These are phyloP conservation scores for Coniochaeta ligniaria DNA, from an alignment of 2,329 filamentous ascomycete genomes.

Conservation along the genomic window DNA sequence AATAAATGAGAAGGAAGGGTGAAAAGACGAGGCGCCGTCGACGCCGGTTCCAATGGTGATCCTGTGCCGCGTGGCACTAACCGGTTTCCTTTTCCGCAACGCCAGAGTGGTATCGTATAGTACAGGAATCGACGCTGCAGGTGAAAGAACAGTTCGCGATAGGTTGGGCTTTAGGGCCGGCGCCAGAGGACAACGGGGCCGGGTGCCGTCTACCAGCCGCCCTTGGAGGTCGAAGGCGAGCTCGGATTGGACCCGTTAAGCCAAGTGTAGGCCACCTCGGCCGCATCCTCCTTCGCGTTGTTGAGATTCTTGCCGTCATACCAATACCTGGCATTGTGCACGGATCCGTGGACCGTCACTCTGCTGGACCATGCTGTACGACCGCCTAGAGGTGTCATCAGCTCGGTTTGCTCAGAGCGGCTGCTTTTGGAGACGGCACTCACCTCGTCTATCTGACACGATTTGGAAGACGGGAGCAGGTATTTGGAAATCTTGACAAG, in stretches of 20 bases:
- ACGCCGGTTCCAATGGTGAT: conserved; percentile 7
- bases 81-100: conserved; percentile 16
- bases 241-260: conserved; percentile 35
- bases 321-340: conserved; percentile 73
- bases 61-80: conserved; percentile 14
- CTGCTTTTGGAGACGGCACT: conserved; percentile 4
- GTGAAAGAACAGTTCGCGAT: conserved; percentile 9
- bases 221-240: conserved; percentile 30
- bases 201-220: conserved; percentile 20
- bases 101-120: conserved; percentile 24
- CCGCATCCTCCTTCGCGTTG: conserved; percentile 87
- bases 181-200: background rate
- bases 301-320: conserved; percentile 84
- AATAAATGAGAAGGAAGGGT: background rate
- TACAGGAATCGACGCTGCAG: conserved; percentile 19
- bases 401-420: background rate
- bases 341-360: conserved; percentile 62
- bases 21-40: background rate
- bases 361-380: conserved; percentile 86
- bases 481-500: conserved; percentile 21
- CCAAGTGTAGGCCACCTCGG: conserved; percentile 66
- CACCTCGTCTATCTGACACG: conserved; percentile 26
- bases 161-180: background rate
- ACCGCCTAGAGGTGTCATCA: conserved; percentile 49
- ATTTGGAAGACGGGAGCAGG: conserved; percentile 21